Base-by-base conservation (phyloP, 257 asterid species). In the Marsdenia floribunda region DNA sequence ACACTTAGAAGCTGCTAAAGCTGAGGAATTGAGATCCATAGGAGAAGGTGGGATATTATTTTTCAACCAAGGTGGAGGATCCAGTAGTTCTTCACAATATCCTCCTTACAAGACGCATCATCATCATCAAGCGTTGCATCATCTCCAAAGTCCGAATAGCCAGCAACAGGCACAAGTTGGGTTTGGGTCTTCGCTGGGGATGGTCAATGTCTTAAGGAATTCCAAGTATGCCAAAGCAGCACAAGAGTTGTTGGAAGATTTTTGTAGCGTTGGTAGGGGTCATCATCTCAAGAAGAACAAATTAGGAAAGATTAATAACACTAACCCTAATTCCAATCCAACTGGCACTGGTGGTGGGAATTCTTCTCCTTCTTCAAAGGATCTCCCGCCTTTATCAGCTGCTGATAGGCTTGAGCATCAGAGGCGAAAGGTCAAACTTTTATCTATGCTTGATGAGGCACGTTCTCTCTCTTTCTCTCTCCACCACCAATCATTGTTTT, bases 361-460 rank as follows among this genome's bases (percentile, higher is more conserved):
- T 70, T 82, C 96, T 0, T 73, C 90, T 2, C 81, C 91, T 58
- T 80, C 96, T 55, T 81, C 90, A 3, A 87, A 88, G 73, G 92
- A 87, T 73, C 78, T 46, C 42, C 90, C 93, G 53, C 89, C 96
- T 11, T 73, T 90, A 76, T 88, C 98, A 22, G 85, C 97, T 66
- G 82, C 96, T 13, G 99, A 93, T 79, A 85, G 97, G 80, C 86
- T 96, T 19, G 99, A 96, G 71, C 97, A 96, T 82, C 98, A 93
- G 79, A 80, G 97, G 59, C 85, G 98, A 80, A 96, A 96, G 96
- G 97, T 93, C 96, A 96, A 96, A 93, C 91, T 96, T 21, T 74
- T 93, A 75, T 82, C 98, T 38, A 96, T 96, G 98, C 98, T 93
- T 82, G 98, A 96, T 80, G 99, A 96, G 98, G 99, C 83, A 88